Evolutionary conservation across 495 filamentous ascomycete species (phyloP).

Genomic region (Penicillium antarcticum): DNA sequence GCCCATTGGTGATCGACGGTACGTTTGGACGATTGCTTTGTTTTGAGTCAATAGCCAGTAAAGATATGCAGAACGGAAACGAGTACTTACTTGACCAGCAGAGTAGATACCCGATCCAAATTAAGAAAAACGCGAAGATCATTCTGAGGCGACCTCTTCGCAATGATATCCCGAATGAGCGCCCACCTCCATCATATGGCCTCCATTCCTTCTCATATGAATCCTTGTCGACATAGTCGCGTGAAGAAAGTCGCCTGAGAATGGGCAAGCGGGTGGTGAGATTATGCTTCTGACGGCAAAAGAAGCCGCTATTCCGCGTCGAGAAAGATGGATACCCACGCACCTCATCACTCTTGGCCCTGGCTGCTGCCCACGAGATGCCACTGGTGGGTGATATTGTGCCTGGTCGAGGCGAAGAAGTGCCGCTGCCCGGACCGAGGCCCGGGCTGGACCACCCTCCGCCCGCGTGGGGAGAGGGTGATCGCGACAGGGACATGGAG

Average conservation of each 20-base stretch:
- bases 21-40: conserved; percentile 38
- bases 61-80: conserved; percentile 28
- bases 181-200: conserved; percentile 18
- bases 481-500: conserved; percentile 79
- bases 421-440: conserved; percentile 65
- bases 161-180: conserved; percentile 36
- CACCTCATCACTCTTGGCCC: conserved; percentile 72
- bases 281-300: conserved; percentile 71
- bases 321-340: conserved; percentile 79
- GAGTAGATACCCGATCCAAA: conserved; percentile 62
- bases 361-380: conserved; percentile 75
- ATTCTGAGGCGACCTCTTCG: conserved; percentile 58
- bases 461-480: conserved; percentile 74
- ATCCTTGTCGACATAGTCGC: conserved; percentile 70
- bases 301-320: conserved; percentile 76
- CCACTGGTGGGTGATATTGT: conserved; percentile 35
- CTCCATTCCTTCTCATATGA: conserved; percentile 55
- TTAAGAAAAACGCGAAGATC: conserved; percentile 54
- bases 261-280: conserved; percentile 71
- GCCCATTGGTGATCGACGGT: conserved; percentile 62
- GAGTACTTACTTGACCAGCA: conserved; percentile 48
- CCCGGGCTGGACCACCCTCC: conserved; percentile 88
- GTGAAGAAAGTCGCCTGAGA: conserved; percentile 46
- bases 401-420: conserved; percentile 59
- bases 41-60: neutral